Evolutionary conservation across 176 grass and related monocot species (phyloP).

Genomic region (Miscanthus lutarioriparius): DNA sequence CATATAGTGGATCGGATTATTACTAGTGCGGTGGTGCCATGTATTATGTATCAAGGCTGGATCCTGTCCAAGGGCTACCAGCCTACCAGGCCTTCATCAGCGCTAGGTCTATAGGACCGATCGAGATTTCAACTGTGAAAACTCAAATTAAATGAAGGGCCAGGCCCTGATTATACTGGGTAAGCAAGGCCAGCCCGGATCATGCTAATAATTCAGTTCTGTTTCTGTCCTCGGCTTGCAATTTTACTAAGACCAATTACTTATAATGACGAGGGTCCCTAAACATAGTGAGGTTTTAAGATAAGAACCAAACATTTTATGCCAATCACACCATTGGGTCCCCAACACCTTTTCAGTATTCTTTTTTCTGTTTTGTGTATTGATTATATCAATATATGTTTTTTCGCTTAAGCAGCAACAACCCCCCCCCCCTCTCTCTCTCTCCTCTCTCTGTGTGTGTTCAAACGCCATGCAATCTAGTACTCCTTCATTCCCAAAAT

Average conservation of each 20-base stretch:
- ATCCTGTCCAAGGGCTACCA: neutral
- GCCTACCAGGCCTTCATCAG: neutral
- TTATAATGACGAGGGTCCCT: neutral
- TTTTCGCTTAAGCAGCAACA: too few species aligned
- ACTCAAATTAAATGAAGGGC: neutral
- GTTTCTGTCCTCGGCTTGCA: neutral
- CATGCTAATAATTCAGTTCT: neutral
- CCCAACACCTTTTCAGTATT: neutral
- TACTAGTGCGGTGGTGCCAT: too few species aligned
- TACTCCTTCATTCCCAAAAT: neutral
- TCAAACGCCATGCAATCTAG: neutral
- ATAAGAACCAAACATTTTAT: neutral
- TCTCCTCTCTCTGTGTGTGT: too few species aligned
- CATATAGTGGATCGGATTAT: neutral
- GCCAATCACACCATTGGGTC: neutral
- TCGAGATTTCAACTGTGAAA: neutral
- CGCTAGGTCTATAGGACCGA: neutral
- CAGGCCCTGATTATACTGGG: neutral
- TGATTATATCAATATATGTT: neutral
- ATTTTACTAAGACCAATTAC: neutral
- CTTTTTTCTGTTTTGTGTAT: neutral
- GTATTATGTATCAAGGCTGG: too few species aligned
- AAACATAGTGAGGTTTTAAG: neutral
- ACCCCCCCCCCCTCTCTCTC: too few species aligned
- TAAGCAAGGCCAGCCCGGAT: neutral